These are phyloP conservation scores for Phoma sp. DNA, from an alignment of 2,329 filamentous ascomycete genomes.

Conservation along the genomic window DNA sequence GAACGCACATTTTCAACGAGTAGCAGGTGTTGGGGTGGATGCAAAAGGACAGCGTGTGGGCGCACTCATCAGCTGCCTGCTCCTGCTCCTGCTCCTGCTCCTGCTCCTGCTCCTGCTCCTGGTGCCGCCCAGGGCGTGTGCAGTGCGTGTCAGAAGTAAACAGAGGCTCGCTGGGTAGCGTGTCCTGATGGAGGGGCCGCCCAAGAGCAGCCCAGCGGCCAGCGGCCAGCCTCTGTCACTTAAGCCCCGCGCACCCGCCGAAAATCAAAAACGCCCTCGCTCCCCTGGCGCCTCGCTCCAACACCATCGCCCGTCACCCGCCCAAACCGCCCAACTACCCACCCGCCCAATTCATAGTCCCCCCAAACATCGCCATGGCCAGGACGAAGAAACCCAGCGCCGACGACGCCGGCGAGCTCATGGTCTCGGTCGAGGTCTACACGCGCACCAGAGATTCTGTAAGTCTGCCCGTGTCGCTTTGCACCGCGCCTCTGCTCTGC, in stretches of 20 bases:
- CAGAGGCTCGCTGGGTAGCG: not conserved
- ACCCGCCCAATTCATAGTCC: not conserved
- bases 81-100: too few relatives aligned
- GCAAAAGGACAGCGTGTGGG: too few relatives aligned
- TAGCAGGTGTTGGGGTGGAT: too few relatives aligned
- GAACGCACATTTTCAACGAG: too few relatives aligned
- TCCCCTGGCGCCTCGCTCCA: conserved; percentile 10
- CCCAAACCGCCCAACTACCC: not conserved
- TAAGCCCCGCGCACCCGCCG: conserved; percentile 14
- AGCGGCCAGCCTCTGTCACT: conserved; percentile 17
- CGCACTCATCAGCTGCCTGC: too few relatives aligned
- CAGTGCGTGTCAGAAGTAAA: conserved; percentile 1
- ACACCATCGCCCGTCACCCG: conserved; percentile 17
- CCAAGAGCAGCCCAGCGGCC: not conserved
- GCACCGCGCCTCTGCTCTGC: conserved; percentile 5
- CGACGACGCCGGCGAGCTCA: conserved; percentile 44
- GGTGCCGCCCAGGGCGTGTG: not conserved
- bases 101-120: too few relatives aligned
- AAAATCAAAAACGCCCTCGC: not conserved
- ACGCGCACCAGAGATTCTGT: conserved; percentile 82
- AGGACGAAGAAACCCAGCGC: conserved; percentile 41
- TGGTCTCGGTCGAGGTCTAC: conserved; percentile 75
- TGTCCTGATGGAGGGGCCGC: conserved; percentile 4
- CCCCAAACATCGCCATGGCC: conserved; percentile 28
- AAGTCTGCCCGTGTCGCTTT: conserved; percentile 53